phyloP scores from a whole-genome alignment of 805 yeast species.

The Zygosaccharomyces siamensis region DNA sequence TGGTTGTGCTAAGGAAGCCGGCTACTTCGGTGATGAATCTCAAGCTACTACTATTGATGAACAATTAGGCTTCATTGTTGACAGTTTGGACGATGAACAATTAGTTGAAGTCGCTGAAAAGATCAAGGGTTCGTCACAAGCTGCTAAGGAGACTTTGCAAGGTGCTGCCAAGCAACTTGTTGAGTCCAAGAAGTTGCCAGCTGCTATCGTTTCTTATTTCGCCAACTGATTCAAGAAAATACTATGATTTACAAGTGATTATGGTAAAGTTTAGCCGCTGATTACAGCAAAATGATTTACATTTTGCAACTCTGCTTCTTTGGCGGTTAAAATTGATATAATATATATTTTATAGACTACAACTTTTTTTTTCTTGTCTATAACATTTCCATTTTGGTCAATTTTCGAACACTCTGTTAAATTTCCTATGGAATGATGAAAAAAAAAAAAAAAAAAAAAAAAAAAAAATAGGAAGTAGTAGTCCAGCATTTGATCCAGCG shows the following conservation, averaged over 20 bases:
- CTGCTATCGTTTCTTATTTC: slow-evolving; percentile 52
- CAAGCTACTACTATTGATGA: slow-evolving; percentile 65
- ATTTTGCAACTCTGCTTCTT: neutral
- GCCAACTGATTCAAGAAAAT: neutral
- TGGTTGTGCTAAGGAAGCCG: slow-evolving; percentile 73
- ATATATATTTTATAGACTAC: neutral
- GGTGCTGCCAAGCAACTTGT: slow-evolving; percentile 52
- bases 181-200: slow-evolving; percentile 52
- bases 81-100: slow-evolving; percentile 71
- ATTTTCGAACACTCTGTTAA: slow-evolving; percentile 4
- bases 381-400: neutral
- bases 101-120: slow-evolving; percentile 70
- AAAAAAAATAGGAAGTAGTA: neutral
- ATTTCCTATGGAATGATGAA: slow-evolving; percentile 1
- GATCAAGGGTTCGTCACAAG: slow-evolving; percentile 49
- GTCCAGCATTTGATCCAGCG: neutral
- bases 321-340: neutral
- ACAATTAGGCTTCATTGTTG: slow-evolving; percentile 76
- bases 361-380: neutral
- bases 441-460: neutral
- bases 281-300: slow-evolving; percentile 5
- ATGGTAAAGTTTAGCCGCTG: slow-evolving; percentile 2
- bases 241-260: neutral
- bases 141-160: slow-evolving; percentile 54
- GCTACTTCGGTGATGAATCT: slow-evolving; percentile 75